phyloP scores from a whole-genome alignment of 345 rosid species.

The Durio zibethinus region DNA sequence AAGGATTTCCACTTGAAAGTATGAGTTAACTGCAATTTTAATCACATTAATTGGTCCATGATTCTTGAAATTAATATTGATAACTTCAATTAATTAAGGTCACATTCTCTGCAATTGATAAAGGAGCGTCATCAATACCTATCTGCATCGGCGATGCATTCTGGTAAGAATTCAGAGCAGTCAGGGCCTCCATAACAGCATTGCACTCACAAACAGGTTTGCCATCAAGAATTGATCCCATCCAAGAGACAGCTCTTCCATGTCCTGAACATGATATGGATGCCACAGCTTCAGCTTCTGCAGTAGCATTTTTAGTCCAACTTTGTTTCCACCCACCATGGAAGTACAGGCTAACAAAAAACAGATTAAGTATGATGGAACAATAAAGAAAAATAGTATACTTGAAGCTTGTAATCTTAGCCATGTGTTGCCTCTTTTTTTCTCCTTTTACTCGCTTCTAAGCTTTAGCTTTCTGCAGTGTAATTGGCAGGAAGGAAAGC shows the following conservation, averaged over 20 bases:
- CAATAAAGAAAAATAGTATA: not conserved
- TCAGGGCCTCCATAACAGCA: slow-evolving; percentile 51
- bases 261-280: slow-evolving; percentile 65
- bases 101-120: not conserved
- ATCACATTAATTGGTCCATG: not conserved
- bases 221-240: slow-evolving; percentile 36
- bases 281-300: slow-evolving; percentile 60
- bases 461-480: not conserved
- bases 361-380: not conserved
- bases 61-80: not conserved
- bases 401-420: not conserved
- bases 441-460: not conserved
- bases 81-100: no score
- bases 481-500: not conserved
- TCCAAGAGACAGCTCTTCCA: slow-evolving; percentile 68
- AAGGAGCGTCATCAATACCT: slow-evolving; percentile 32
- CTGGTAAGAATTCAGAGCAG: slow-evolving; percentile 44
- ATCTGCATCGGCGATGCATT: slow-evolving; percentile 46
- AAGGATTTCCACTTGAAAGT: slow-evolving; percentile 54
- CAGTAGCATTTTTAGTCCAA: slow-evolving; percentile 49
- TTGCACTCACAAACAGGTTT: slow-evolving; percentile 63
- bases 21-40: not conserved
- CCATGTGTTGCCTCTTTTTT: not conserved
- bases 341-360: not conserved
- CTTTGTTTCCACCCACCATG: not conserved